Percentiles rank a stretch among this genome's conserved stretches.
Conservation (phyloP, 352 stramenopile species). For the Pythium periplocum region DNA sequence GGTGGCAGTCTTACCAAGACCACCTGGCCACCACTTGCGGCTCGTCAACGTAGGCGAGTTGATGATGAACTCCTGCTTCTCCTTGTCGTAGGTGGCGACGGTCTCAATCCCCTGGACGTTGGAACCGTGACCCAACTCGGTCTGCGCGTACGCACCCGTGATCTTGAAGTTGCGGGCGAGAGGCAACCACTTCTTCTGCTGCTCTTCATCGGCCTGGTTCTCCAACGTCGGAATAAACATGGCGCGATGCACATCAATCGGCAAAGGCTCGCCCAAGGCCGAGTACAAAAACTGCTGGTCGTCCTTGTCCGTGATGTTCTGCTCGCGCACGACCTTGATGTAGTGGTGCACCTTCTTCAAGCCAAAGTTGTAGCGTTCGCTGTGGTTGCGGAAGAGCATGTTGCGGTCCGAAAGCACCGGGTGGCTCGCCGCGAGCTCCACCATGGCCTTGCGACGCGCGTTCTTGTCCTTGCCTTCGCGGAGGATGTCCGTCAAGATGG, state of each 20-base stretch:
- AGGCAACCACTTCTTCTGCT: conserved; percentile 60
- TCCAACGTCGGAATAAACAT: conserved; percentile 72
- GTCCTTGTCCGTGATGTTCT: conserved; percentile 21
- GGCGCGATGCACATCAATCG: conserved; percentile 43
- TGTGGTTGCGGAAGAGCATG: conserved; percentile 33
- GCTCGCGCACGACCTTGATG: conserved; percentile 19
- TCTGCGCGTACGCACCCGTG: conserved; percentile 93
- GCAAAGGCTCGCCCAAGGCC: conserved; percentile 34
- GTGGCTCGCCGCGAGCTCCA: conserved; percentile 26
- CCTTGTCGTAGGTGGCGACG: conserved; percentile 87
- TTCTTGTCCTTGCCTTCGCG: conserved; percentile 26
- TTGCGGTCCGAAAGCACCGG: conserved; percentile 28
- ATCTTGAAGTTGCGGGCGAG: conserved; percentile 62
- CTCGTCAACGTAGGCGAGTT: conserved; percentile 92
- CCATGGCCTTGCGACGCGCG: conserved; percentile 32
- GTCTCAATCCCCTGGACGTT: conserved; percentile 92
- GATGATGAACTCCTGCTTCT: conserved; percentile 90
- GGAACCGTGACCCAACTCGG: conserved; percentile 92
- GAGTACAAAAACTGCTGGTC: conserved; percentile 22
- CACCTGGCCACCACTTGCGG: conserved; percentile 96
- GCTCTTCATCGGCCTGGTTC: conserved; percentile 53
- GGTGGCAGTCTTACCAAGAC: conserved; percentile 86
- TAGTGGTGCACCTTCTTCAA: conserved; percentile 35
- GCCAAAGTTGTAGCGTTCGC: conserved; percentile 27
- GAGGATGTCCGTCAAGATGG: conserved; percentile 30